Evolutionary conservation across 1,284 basidiomycete species (phyloP).

Genomic region (Takashimella koratensis): DNA sequence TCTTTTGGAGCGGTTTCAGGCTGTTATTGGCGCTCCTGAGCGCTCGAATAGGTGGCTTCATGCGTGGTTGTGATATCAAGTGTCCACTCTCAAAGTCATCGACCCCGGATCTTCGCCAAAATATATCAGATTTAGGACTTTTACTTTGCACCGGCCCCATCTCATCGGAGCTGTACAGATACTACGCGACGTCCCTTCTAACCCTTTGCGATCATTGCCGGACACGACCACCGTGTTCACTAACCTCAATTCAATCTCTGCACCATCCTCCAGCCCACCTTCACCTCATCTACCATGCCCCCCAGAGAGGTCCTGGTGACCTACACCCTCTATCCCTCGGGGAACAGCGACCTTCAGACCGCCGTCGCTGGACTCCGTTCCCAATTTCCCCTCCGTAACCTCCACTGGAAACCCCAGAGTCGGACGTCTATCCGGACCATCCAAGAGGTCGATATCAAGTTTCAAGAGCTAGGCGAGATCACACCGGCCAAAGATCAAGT

Average conservation of each 20-base stretch:
- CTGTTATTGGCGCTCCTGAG: too few species aligned
- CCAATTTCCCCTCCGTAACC: conserved; percentile 78
- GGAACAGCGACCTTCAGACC: conserved; percentile 47
- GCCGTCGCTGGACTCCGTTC: conserved; percentile 62
- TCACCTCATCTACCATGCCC: conserved; percentile 14
- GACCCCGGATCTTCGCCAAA: too few species aligned
- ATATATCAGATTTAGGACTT: too few species aligned
- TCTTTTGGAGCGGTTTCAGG: too few species aligned
- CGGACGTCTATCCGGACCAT: conserved; percentile 74
- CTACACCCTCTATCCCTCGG: conserved; percentile 41
- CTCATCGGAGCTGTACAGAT: too few species aligned
- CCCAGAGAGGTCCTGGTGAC: conserved; percentile 36
- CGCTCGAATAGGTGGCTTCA: too few species aligned
- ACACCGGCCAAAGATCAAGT: conserved; percentile 40
- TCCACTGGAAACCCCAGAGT: conserved; percentile 80
- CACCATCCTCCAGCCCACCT: background rate
- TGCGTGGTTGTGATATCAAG: too few species aligned
- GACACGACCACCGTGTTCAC: background rate
- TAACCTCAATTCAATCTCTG: background rate
- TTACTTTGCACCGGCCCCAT: too few species aligned
- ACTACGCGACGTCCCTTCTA: background rate
- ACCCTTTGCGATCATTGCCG: conserved; percentile 7
- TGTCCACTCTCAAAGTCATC: too few species aligned
- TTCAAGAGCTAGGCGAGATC: conserved; percentile 67
- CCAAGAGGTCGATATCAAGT: conserved; percentile 72